Evolutionary conservation across 805 yeast species (phyloP).

Genomic region (Jamesozyma jinghongensis): DNA sequence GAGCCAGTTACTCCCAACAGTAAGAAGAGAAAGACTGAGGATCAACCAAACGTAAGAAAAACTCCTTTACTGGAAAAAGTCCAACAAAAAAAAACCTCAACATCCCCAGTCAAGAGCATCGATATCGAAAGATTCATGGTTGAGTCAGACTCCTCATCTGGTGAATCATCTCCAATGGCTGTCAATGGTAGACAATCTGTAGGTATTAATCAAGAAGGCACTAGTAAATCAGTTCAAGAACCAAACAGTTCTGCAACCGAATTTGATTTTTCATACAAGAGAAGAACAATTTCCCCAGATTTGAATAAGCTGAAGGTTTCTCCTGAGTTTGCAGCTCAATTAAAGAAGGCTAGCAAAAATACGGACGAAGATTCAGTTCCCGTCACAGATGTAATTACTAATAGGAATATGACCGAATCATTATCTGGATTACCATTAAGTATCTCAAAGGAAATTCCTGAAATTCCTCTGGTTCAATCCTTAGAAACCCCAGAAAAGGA

Average conservation of each 20-base stretch:
- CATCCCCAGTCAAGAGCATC: constrained; percentile 17
- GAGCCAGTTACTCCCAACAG: neutral
- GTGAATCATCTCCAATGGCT: constrained; percentile 6
- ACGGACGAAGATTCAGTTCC: neutral
- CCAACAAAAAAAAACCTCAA: constrained; percentile 18
- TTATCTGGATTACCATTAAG: too few species aligned
- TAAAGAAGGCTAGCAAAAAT: constrained; percentile 18
- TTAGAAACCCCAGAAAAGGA: neutral
- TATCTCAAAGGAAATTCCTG: neutral
- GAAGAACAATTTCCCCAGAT: constrained; percentile 27
- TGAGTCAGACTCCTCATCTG: constrained; percentile 7
- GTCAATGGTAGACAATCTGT: neutral
- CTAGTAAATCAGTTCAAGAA: neutral
- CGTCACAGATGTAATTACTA: neutral
- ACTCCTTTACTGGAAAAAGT: constrained; percentile 22
- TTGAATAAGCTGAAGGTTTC: constrained; percentile 28
- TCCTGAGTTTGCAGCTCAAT: constrained; percentile 31
- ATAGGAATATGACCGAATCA: neutral
- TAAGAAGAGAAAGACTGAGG: constrained; percentile 6
- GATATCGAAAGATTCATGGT: constrained; percentile 19
- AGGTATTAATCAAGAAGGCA: neutral
- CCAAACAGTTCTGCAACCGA: neutral
- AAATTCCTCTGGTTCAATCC: neutral
- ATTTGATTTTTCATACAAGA: constrained; percentile 18
- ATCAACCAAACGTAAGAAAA: constrained; percentile 4